Conservation (phyloP, 2,329 filamentous ascomycete species). For the Chlorencoelia australis region DNA sequence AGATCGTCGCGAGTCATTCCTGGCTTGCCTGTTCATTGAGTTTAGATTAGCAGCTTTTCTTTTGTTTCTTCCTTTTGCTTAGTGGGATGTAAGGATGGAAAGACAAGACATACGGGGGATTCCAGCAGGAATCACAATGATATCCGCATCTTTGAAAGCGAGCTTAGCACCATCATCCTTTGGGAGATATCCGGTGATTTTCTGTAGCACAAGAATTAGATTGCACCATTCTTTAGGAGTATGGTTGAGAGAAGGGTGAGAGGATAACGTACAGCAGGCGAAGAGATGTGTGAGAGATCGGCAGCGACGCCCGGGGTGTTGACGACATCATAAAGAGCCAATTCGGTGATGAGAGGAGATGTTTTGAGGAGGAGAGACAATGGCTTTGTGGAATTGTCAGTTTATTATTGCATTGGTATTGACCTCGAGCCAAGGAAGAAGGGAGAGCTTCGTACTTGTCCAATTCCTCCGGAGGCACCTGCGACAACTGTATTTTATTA, state of each 20-base stretch:
- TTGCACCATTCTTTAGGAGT: no score
- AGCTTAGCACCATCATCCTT: slow-evolving; percentile 64
- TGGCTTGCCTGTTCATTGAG: slow-evolving; percentile 48
- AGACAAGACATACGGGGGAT: slow-evolving; percentile 58
- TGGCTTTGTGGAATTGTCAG: slow-evolving; percentile 43
- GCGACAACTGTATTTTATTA: slow-evolving; percentile 54
- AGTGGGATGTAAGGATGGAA: not conserved
- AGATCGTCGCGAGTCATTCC: slow-evolving; percentile 99
- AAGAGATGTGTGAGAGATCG: slow-evolving; percentile 96
- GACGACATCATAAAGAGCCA: slow-evolving; percentile 90
- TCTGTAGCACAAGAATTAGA: no score
- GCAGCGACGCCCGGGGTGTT: slow-evolving; percentile 73
- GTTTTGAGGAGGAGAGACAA: slow-evolving; percentile 97
- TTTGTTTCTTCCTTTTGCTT: not conserved
- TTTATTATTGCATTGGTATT: not conserved
- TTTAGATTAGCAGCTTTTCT: no score
- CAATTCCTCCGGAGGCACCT: slow-evolving; percentile 96
- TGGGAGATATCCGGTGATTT: slow-evolving; percentile 80
- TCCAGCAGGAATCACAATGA: slow-evolving; percentile 96
- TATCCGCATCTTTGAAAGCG: slow-evolving; percentile 77
- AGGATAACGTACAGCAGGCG: slow-evolving; percentile 8
- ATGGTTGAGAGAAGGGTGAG: no score
- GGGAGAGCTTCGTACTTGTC: slow-evolving; percentile 55
- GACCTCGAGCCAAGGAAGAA: not conserved
- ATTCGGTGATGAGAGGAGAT: slow-evolving; percentile 64